Evolutionary conservation across 2,329 filamentous ascomycete genomes (phyloP).

Genomic region (Diaporthe vexans): DNA sequence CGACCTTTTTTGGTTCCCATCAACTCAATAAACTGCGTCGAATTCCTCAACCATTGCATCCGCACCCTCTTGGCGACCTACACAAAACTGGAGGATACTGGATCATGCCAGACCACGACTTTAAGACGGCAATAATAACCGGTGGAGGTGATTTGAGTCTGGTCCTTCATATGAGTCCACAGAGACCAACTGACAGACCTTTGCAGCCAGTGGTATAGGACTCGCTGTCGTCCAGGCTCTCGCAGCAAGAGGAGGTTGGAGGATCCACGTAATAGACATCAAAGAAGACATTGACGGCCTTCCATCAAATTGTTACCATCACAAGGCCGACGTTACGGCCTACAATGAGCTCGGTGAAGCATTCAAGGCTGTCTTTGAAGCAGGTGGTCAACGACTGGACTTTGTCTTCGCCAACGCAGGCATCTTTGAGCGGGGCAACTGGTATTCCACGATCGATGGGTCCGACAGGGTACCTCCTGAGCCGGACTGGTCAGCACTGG

Average conservation of each 20-base stretch:
- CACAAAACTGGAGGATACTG: too few species aligned
- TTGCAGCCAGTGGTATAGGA: constrained; percentile 58
- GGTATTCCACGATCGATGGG: constrained; percentile 46
- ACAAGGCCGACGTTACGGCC: constrained; percentile 54
- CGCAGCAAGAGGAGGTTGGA: constrained; percentile 52
- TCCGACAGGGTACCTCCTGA: background rate
- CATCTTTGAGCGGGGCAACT: constrained; percentile 57
- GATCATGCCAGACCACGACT: background rate
- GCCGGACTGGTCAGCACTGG: constrained; percentile 34
- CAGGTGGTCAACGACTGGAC: constrained; percentile 51
- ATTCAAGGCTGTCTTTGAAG: constrained; percentile 55
- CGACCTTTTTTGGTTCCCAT: background rate
- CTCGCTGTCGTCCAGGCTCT: constrained; percentile 56
- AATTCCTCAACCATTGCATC: background rate
- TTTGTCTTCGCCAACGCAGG: constrained; percentile 65
- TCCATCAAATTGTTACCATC: constrained; percentile 50
- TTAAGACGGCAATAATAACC: background rate
- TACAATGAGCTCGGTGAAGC: constrained; percentile 47
- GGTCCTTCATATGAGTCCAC: background rate
- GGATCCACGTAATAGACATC: constrained; percentile 57
- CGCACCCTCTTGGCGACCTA: background rate
- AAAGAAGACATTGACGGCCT: constrained; percentile 51
- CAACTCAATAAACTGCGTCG: background rate
- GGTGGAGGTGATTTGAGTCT: background rate
- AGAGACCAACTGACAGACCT: background rate